A percentile compares a stretch with the other conserved stretches of the same genome.
These are phyloP conservation scores for Ophiostoma sp. DNA, from an alignment of 2,329 filamentous ascomycete genomes.

Conservation along the genomic window DNA sequence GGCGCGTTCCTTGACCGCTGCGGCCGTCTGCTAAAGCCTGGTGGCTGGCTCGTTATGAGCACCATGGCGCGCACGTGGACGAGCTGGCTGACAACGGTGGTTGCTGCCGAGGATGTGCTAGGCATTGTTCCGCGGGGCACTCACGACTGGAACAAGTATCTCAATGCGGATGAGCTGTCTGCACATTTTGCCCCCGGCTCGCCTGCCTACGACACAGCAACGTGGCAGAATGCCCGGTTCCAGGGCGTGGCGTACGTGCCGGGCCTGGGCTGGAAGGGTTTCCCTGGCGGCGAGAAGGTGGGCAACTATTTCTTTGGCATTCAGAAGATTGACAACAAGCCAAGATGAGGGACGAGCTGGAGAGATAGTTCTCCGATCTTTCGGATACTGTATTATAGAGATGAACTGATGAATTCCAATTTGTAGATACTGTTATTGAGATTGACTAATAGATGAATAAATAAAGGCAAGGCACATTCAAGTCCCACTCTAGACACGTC, in stretches of 20 bases:
- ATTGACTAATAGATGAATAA: too few relatives aligned
- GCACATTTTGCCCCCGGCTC: conserved; percentile 41
- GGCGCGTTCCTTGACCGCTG: conserved; percentile 66
- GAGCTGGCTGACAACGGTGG: conserved; percentile 87
- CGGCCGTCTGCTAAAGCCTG: conserved; percentile 72
- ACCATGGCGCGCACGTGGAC: conserved; percentile 87
- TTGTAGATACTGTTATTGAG: too few relatives aligned
- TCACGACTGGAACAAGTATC: conserved; percentile 94
- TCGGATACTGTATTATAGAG: neutral
- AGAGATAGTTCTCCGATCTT: too few relatives aligned
- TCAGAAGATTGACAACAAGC: conserved; percentile 38
- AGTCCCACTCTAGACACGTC: too few relatives aligned
- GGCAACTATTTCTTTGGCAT: conserved; percentile 97
- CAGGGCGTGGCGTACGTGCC: conserved; percentile 89
- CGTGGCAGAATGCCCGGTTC: conserved; percentile 53
- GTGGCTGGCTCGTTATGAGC: conserved; percentile 86
- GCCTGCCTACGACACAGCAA: conserved; percentile 29
- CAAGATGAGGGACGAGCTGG: neutral
- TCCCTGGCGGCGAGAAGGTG: conserved; percentile 72
- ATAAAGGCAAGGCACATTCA: too few relatives aligned
- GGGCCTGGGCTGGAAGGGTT: conserved; percentile 80
- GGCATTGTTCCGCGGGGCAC: conserved; percentile 87
- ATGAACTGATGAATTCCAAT: too few relatives aligned
- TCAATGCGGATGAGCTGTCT: conserved; percentile 75
- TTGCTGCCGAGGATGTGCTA: conserved; percentile 82